phyloP scores from a whole-genome alignment of 2,329 filamentous ascomycete species.

The Coniochaeta prunicola region DNA sequence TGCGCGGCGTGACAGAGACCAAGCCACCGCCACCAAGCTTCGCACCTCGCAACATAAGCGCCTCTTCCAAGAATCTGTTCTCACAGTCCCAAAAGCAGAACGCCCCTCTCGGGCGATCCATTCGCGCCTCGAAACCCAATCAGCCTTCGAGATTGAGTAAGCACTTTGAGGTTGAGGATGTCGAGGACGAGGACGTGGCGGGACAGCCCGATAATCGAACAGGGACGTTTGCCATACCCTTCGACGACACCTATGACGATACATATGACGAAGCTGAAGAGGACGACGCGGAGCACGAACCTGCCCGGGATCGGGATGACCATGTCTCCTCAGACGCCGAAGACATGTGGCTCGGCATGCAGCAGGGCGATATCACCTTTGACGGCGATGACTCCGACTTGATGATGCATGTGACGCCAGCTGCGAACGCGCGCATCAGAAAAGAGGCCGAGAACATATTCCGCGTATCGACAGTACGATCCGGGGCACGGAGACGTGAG shows the following conservation, averaged over 20 bases:
- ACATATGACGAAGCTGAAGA: slow-evolving; percentile 33
- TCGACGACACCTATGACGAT: slow-evolving; percentile 31
- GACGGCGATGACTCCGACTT: slow-evolving; percentile 41
- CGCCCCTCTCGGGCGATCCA: slow-evolving; percentile 40
- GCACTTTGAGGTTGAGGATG: slow-evolving; percentile 27
- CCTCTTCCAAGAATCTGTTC: slow-evolving; percentile 28
- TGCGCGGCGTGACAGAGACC: slow-evolving; percentile 25
- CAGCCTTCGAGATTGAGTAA: slow-evolving; percentile 46
- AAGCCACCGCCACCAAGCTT: slow-evolving; percentile 17
- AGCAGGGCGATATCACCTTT: slow-evolving; percentile 18
- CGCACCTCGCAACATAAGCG: slow-evolving; percentile 21
- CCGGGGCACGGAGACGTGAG: slow-evolving; percentile 35
- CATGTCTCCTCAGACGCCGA: slow-evolving; percentile 12
- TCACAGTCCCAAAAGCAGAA: slow-evolving; percentile 30
- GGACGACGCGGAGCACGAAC: slow-evolving; percentile 26
- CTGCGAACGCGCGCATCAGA: slow-evolving; percentile 43
- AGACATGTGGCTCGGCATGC: slow-evolving; percentile 24
- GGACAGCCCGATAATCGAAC: slow-evolving; percentile 14
- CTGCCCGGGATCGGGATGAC: slow-evolving; percentile 17
- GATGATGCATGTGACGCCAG: slow-evolving; percentile 48
- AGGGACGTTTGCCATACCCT: slow-evolving; percentile 22
- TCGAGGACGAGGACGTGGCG: slow-evolving; percentile 26
- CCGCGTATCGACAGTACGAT: slow-evolving; percentile 42
- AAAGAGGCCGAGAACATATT: slow-evolving; percentile 50
- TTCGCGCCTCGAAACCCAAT: slow-evolving; percentile 19